Evolutionary conservation across 1,284 basidiomycete genomes (phyloP).

Genomic region (Irpex sp.): DNA sequence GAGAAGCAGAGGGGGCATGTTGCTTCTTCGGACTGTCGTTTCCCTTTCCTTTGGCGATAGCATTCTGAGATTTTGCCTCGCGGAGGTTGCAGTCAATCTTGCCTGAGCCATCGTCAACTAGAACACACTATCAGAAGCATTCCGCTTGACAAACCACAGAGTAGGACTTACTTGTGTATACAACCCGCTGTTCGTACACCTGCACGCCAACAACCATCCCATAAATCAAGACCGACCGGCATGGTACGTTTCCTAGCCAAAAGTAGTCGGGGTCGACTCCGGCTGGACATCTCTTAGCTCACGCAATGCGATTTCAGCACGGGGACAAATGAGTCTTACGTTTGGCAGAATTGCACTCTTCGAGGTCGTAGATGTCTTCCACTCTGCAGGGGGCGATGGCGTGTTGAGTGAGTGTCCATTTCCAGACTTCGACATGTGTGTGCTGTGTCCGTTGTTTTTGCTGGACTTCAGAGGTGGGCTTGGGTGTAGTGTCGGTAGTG

Average conservation of each 20-base stretch:
- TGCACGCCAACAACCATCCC: slow-evolving; percentile 63
- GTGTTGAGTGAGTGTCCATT: slow-evolving; percentile 61
- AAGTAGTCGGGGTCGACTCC: slow-evolving; percentile 46
- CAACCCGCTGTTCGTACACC: slow-evolving; percentile 51
- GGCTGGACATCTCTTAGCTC: not conserved
- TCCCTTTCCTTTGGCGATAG: not conserved
- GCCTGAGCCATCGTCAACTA: slow-evolving; percentile 72
- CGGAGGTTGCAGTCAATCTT: slow-evolving; percentile 57
- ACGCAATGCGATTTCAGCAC: not conserved
- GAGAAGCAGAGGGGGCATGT: not conserved
- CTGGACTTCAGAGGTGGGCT: slow-evolving; percentile 1
- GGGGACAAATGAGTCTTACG: slow-evolving; percentile 25
- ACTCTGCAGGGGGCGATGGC: slow-evolving; percentile 61
- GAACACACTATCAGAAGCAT: slow-evolving; percentile 7
- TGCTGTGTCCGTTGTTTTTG: slow-evolving; percentile 9
- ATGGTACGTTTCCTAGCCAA: slow-evolving; percentile 70
- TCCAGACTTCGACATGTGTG: slow-evolving; percentile 32
- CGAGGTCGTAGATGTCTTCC: slow-evolving; percentile 55
- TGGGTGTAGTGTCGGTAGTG: not conserved
- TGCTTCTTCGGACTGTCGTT: not conserved
- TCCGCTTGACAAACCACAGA: not conserved
- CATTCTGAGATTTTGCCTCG: not conserved
- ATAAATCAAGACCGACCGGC: slow-evolving; percentile 54
- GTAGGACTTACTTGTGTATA: slow-evolving; percentile 48
- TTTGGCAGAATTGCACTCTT: slow-evolving; percentile 31